Conservation (phyloP, 208 protist species). For the Leishmania amazonensis region DNA sequence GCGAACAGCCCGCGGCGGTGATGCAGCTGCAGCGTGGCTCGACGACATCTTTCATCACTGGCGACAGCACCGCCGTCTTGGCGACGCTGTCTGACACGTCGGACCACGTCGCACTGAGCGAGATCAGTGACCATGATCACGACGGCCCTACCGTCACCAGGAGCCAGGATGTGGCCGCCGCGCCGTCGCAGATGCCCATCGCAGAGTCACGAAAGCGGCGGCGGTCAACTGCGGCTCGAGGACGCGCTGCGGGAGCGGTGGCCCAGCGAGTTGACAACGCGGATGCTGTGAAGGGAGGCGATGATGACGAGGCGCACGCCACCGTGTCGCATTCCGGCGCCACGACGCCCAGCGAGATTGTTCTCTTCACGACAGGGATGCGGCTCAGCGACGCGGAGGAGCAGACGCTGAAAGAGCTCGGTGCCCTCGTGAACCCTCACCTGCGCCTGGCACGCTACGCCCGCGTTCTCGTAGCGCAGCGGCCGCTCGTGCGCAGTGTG, state of each 20-base stretch:
- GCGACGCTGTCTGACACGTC: constrained; percentile 26
- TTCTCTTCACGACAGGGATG: constrained; percentile 76
- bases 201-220: background rate
- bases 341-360: background rate
- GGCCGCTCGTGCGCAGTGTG: constrained; percentile 70
- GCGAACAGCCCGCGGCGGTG: background rate
- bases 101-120: constrained; percentile 28
- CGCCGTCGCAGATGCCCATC: background rate
- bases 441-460: constrained; percentile 37
- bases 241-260: background rate
- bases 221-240: background rate
- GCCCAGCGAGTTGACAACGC: background rate
- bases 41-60: constrained; percentile 12
- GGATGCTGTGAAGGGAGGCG: background rate
- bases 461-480: constrained; percentile 46
- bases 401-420: constrained; percentile 24
- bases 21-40: constrained; percentile 4
- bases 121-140: constrained; percentile 5
- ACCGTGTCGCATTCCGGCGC: background rate
- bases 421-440: constrained; percentile 57
- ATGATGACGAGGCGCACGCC: background rate
- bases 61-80: constrained; percentile 30
- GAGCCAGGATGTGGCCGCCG: constrained; percentile 1
- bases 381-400: constrained; percentile 36
- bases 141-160: background rate